Evolutionary conservation across 345 rosid species (phyloP).

Genomic region (Gossypium turneri): DNA sequence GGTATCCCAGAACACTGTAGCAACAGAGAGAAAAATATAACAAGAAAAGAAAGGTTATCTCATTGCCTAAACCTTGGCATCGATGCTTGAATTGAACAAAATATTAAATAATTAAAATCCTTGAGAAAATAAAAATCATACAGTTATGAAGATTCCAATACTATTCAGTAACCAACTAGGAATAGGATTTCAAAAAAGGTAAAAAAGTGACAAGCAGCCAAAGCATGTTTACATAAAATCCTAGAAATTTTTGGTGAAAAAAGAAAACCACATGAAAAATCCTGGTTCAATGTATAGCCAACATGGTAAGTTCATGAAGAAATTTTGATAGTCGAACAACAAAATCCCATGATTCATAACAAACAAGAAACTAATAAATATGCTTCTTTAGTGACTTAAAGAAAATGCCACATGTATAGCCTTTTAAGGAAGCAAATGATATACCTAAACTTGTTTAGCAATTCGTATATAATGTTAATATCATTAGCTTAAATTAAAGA

Average conservation of each 20-base stretch:
- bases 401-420: background rate
- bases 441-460: background rate
- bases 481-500: background rate
- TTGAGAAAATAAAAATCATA: background rate
- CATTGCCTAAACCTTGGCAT: background rate
- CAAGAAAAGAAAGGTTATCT: background rate
- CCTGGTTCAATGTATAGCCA: background rate
- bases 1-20: background rate
- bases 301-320: background rate
- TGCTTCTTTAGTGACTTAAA: background rate
- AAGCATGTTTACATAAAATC: background rate
- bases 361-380: background rate
- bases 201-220: background rate
- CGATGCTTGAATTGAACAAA: background rate
- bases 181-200: conserved; percentile 2
- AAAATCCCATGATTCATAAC: background rate
- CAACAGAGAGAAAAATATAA: background rate
- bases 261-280: background rate
- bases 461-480: background rate
- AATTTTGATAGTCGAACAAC: background rate
- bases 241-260: background rate
- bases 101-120: background rate
- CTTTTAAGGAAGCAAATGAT: conserved; percentile 1
- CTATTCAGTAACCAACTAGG: background rate
- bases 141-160: background rate